Percentiles rank a stretch among this genome's conserved stretches.
phyloP scores from a whole-genome alignment of 75 land plant genomes.

The Selaginella moellendorffii region DNA sequence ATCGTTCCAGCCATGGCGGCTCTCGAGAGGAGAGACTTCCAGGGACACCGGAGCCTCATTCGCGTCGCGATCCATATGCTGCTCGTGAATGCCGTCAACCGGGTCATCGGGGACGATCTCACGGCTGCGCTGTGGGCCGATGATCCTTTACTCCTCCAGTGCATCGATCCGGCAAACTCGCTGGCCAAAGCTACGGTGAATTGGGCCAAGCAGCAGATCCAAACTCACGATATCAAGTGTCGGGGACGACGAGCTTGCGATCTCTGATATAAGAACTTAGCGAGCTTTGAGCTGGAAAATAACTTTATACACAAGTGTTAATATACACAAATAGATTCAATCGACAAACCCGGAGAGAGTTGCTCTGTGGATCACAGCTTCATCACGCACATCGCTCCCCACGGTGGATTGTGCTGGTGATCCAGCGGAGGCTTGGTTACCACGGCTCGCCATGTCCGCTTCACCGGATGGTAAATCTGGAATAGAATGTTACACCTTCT shows the following conservation, averaged over 20 bases:
- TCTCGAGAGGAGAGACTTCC: constrained; percentile 34
- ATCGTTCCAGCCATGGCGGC: constrained; percentile 48
- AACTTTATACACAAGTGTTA: no score
- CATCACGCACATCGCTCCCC: constrained; percentile 50
- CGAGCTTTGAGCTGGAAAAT: no score
- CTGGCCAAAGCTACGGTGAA: constrained; percentile 33
- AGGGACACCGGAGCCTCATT: constrained; percentile 45
- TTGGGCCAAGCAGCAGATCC: constrained; percentile 31
- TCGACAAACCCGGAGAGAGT: no score
- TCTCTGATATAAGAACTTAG: no score
- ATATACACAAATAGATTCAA: no score
- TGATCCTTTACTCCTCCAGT: constrained; percentile 49
- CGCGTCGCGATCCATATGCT: constrained; percentile 54
- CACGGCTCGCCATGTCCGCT: constrained; percentile 48
- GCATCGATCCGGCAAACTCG: constrained; percentile 43
- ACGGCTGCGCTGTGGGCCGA: constrained; percentile 30
- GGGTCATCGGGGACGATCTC: constrained; percentile 39
- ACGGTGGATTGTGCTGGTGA: constrained; percentile 25
- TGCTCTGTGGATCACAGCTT: no score
- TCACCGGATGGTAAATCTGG: constrained; percentile 60
- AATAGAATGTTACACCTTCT: constrained; percentile 23
- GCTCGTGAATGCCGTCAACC: constrained; percentile 47
- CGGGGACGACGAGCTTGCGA: no score
- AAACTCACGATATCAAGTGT: no score
- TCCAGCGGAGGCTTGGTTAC: constrained; percentile 36